Evolutionary conservation across 1,284 basidiomycete genomes (phyloP).

Genomic region (Coniophora puteana): DNA sequence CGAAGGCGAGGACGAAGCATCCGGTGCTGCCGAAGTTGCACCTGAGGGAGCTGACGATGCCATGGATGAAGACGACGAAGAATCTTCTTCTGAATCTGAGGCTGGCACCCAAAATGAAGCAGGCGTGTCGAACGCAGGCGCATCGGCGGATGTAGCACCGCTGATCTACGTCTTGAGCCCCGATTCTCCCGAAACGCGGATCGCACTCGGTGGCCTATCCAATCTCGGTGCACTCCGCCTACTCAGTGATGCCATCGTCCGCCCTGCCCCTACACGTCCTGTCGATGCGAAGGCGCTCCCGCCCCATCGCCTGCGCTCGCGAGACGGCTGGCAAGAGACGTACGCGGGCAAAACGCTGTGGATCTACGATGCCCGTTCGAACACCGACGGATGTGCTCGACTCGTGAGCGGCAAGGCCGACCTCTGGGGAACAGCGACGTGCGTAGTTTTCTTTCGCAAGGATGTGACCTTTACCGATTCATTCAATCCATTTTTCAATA

Average conservation of each 20-base stretch:
- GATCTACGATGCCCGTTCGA: slow-evolving; percentile 70
- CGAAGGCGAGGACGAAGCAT: slow-evolving; percentile 12
- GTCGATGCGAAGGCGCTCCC: slow-evolving; percentile 41
- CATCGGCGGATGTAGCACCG: too few species aligned
- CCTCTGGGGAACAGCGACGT: slow-evolving; percentile 74
- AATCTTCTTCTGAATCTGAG: slow-evolving; percentile 36
- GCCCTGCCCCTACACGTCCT: slow-evolving; percentile 44
- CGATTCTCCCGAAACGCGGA: slow-evolving; percentile 34
- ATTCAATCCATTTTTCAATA: slow-evolving; percentile 8
- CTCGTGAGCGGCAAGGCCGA: slow-evolving; percentile 53
- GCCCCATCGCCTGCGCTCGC: slow-evolving; percentile 57
- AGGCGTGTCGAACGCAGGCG: too few species aligned
- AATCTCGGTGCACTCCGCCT: slow-evolving; percentile 68
- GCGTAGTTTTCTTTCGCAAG: slow-evolving; percentile 3
- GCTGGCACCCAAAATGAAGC: slow-evolving; percentile 26
- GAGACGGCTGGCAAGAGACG: slow-evolving; percentile 66
- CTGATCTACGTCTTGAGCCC: slow-evolving; percentile 55
- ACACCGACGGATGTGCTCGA: slow-evolving; percentile 59
- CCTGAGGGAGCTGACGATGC: slow-evolving; percentile 19
- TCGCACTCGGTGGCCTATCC: slow-evolving; percentile 46
- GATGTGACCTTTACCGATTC: slow-evolving; percentile 5
- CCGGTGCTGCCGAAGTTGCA: slow-evolving; percentile 2
- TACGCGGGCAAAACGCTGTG: slow-evolving; percentile 66
- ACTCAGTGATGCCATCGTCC: slow-evolving; percentile 64
- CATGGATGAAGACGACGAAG: slow-evolving; percentile 25